phyloP scores from a whole-genome alignment of 1,284 basidiomycete species.

The Ceratobasidium sp. region DNA sequence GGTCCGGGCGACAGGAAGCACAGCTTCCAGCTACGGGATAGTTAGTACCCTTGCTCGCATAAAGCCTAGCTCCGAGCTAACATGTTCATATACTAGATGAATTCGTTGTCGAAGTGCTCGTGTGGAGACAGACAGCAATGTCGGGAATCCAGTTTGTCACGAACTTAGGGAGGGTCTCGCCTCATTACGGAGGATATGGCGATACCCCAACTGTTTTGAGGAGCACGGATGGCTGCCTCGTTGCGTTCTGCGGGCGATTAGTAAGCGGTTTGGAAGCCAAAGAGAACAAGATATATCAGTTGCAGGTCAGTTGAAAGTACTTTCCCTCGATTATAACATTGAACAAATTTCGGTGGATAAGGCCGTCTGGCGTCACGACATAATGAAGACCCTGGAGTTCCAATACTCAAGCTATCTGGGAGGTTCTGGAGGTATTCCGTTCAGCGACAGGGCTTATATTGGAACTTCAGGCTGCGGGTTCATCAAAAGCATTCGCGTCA shows the following conservation, averaged over 20 bases:
- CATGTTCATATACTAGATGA: not conserved
- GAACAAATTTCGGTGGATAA: not conserved
- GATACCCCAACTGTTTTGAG: not conserved
- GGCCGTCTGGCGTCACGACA: constrained; percentile 16
- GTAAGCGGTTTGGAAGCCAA: not conserved
- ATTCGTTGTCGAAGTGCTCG: not conserved
- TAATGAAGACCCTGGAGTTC: not conserved
- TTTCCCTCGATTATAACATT: not conserved
- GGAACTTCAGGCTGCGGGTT: not conserved
- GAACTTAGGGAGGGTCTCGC: not conserved
- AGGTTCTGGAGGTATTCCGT: not conserved
- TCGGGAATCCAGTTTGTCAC: constrained; percentile 21
- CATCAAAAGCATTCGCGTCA: not conserved
- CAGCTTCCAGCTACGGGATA: not conserved
- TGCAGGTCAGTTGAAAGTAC: not conserved
- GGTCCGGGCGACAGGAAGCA: not conserved
- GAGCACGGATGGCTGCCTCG: not conserved
- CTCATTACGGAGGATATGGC: not conserved
- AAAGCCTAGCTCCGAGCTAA: not conserved
- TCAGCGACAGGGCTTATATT: constrained; percentile 3
- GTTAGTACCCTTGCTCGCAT: not conserved
- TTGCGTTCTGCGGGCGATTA: not conserved
- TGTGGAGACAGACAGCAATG: not conserved
- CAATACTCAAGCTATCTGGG: not conserved
- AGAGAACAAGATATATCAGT: not conserved